Evolutionary conservation across 257 asterid species (phyloP).

Genomic region (Craterostigma plantagineum): DNA sequence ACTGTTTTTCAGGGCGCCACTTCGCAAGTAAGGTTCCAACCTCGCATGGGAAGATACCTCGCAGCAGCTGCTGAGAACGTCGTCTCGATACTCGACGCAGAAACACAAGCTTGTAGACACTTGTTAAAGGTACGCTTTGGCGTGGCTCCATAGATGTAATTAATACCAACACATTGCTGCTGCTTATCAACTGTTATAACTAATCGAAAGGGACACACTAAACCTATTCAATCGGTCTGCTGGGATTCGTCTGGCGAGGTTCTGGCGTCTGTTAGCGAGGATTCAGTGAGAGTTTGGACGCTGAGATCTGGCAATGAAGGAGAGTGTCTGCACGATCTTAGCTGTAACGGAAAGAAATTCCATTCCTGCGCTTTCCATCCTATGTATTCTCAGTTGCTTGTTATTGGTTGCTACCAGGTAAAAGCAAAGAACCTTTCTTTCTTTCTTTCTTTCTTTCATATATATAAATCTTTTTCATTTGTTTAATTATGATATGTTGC

Average conservation of each 20-base stretch:
- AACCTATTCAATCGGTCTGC: constrained; percentile 54
- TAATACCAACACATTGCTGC: too few species aligned
- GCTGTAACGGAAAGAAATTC: constrained; percentile 76
- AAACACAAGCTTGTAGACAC: too few species aligned
- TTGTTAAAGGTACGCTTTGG: too few species aligned
- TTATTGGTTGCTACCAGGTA: constrained; percentile 95
- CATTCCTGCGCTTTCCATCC: constrained; percentile 93
- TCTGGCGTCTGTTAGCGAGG: constrained; percentile 88
- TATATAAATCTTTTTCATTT: neutral
- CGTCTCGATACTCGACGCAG: constrained; percentile 1
- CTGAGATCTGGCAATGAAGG: constrained; percentile 77
- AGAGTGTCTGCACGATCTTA: constrained; percentile 69
- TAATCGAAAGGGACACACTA: constrained; percentile 67
- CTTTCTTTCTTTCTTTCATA: neutral
- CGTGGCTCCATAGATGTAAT: too few species aligned
- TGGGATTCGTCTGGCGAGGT: constrained; percentile 94
- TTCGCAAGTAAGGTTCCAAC: constrained; percentile 5
- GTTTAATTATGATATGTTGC: neutral
- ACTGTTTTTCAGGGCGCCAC: neutral
- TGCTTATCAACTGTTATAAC: constrained; percentile 3
- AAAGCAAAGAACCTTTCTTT: too few species aligned
- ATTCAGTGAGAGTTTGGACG: constrained; percentile 80
- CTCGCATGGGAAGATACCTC: constrained; percentile 2
- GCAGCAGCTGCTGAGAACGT: constrained; percentile 2
- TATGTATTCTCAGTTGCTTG: constrained; percentile 54